Conservation (phyloP, 129 eudicot species). For the Saposhnikovia divaricata region DNA sequence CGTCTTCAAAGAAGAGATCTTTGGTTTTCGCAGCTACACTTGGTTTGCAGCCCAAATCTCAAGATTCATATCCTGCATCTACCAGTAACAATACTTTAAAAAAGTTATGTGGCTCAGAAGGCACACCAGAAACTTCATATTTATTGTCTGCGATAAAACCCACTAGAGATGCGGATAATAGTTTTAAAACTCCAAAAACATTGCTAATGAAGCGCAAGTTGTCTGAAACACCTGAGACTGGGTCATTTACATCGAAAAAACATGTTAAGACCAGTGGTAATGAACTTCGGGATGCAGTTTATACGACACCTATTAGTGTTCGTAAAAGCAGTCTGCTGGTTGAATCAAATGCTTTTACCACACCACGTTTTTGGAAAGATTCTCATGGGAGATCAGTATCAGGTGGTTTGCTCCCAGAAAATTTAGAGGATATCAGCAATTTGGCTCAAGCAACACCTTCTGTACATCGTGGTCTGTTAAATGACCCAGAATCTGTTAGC, state of each 20-base stretch:
- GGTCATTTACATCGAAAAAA: conserved; percentile 16
- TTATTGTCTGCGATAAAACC: conserved; percentile 19
- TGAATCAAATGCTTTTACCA: conserved; percentile 20
- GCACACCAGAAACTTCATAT: conserved; percentile 36
- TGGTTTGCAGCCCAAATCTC: conserved; percentile 27
- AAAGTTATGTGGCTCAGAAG: conserved; percentile 27
- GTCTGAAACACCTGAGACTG: conserved; percentile 31
- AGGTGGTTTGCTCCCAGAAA: conserved; percentile 30
- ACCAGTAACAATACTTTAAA: conserved; percentile 27
- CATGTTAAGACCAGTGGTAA: conserved; percentile 30
- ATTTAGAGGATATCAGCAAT: conserved; percentile 37
- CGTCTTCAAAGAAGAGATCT: conserved; percentile 46
- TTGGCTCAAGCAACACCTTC: conserved; percentile 22
- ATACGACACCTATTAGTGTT: conserved; percentile 20
- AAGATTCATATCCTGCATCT: conserved; percentile 40
- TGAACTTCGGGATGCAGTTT: conserved; percentile 27
- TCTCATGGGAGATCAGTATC: conserved; percentile 18
- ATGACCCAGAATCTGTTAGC: conserved; percentile 44
- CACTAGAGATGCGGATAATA: conserved; percentile 21
- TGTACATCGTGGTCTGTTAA: conserved; percentile 32
- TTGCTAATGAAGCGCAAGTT: conserved; percentile 54
- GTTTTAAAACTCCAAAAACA: conserved; percentile 32
- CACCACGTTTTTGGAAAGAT: conserved; percentile 32
- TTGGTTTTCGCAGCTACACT: conserved; percentile 35
- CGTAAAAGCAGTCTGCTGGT: conserved; percentile 25